These are phyloP conservation scores for Cardamine occulta DNA, from an alignment of 345 rosid genomes.

Conservation along the genomic window DNA sequence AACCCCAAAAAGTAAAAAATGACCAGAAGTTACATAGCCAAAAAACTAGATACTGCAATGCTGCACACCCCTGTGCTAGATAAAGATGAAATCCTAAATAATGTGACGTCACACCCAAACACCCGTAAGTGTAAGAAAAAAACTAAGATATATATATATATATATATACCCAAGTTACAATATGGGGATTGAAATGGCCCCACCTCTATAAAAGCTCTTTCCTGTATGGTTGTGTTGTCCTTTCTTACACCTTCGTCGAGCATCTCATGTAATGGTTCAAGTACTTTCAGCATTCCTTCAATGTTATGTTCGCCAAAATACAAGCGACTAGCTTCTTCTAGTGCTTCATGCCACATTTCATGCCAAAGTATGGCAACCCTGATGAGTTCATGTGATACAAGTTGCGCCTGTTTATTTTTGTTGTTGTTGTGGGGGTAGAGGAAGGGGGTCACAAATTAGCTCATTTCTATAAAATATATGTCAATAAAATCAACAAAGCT, in stretches of 20 bases:
- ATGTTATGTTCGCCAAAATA: constrained; percentile 96
- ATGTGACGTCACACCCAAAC: constrained; percentile 1
- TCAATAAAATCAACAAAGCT: constrained; percentile 1
- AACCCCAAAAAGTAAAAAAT: constrained; percentile 1
- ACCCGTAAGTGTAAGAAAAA: constrained; percentile 2
- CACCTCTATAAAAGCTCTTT: constrained; percentile 97
- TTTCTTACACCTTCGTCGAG: constrained; percentile 85
- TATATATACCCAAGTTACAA: constrained; percentile 11
- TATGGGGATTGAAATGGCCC: constrained; percentile 8
- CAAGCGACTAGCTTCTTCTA: constrained; percentile 99
- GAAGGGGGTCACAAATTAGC: constrained; percentile 28
- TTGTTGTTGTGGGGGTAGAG: constrained; percentile 8
- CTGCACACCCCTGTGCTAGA: constrained; percentile 14
- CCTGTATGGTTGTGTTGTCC: constrained; percentile 76
- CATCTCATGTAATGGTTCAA: constrained; percentile 93
- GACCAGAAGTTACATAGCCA: constrained; percentile 13
- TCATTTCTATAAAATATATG: not conserved
- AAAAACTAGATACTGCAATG: constrained; percentile 11
- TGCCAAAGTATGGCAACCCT: constrained; percentile 99
- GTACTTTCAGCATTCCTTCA: constrained; percentile 93
- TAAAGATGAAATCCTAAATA: constrained; percentile 24
- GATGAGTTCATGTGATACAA: constrained; percentile 88
- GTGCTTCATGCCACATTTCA: constrained; percentile 95
- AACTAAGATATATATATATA: not conserved
- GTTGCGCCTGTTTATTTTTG: constrained; percentile 72